Evolutionary conservation across 768 basidiomycete species (phyloP), one percentile per base, ranked within the genome.

Genomic region (Pleurotus ostreatus): DNA sequence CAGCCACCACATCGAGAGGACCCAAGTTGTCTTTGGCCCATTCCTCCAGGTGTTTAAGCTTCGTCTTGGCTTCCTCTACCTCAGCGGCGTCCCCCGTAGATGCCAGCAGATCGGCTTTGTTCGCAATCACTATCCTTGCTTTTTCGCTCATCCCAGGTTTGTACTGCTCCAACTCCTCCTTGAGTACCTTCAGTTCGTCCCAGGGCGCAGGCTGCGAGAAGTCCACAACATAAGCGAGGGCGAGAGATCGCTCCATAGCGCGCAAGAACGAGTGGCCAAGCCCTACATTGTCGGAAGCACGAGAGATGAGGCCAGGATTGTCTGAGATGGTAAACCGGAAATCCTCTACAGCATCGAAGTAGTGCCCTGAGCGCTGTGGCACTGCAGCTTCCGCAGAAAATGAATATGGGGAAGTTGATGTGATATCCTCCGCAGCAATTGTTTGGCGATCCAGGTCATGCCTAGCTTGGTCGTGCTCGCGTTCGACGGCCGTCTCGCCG

Each of bases 321-420:
- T 99, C 97, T 38, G 94, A 92, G 61, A 99, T 86, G 12, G 94
- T 97, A 77, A 98, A 97, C 8, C 97, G 83, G 68, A 92, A 88
- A 4, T 76, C 71, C 70, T 98, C 95, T 43, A 76, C 75, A 30
- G 82, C 62, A 63, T 86, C 81, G 57, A 86, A 87, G 38, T 72
- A 71, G 62, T 81, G 73, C 0, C 82, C 82, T 34, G 72, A 62
- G n/a, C 66, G 64, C 25, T 63, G 59, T 37, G 56, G 62, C 58
- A 63, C 59, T 55, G 47, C 52, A 60, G 37, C 49, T 20, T 68
- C 57, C 1, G 62, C 59, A 20, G 8, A n/a, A 15, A 22, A 23
- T 56, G 34, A 52, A 30, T 46, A 9, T 7, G 20, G 26, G 39
- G 8, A 15, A n/a, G 3, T 38, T 46, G 20, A n/a, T n/a, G 41